A percentile compares a stretch with the other conserved stretches of the same genome.
Conservation (phyloP, 257 asterid genomes). For the Solanum corneliomulleri region DNA sequence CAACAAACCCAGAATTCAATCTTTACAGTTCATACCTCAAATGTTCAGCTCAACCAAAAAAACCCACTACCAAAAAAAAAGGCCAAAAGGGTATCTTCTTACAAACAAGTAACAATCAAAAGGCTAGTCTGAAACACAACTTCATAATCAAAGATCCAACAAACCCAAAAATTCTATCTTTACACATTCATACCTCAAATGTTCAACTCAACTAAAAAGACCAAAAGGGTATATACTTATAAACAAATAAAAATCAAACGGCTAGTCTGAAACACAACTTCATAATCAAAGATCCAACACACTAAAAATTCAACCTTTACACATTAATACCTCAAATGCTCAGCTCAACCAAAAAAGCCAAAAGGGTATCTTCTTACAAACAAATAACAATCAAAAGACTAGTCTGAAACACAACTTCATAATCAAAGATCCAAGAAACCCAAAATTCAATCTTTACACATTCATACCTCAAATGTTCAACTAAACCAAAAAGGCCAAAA, state of each 20-base stretch:
- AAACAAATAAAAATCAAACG: neutral
- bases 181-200: neutral
- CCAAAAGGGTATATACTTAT: neutral
- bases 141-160: constrained; percentile 1
- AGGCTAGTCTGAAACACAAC: neutral
- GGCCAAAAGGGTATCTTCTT: neutral
- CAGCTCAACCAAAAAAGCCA: neutral
- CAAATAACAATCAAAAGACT: neutral
- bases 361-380: neutral
- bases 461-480: neutral
- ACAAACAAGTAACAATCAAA: neutral
- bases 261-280: neutral
- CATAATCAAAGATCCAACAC: neutral
- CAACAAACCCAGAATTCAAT: neutral
- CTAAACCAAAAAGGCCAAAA: neutral
- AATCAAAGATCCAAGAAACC: neutral
- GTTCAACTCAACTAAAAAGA: neutral
- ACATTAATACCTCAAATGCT: neutral
- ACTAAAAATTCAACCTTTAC: neutral
- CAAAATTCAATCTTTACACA: neutral
- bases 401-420: neutral
- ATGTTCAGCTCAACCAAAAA: neutral
- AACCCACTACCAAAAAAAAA: neutral
- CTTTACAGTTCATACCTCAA: neutral
- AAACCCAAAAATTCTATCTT: neutral